Conservation (phyloP, 257 asterid genomes). For the Nemophila menziesii region DNA sequence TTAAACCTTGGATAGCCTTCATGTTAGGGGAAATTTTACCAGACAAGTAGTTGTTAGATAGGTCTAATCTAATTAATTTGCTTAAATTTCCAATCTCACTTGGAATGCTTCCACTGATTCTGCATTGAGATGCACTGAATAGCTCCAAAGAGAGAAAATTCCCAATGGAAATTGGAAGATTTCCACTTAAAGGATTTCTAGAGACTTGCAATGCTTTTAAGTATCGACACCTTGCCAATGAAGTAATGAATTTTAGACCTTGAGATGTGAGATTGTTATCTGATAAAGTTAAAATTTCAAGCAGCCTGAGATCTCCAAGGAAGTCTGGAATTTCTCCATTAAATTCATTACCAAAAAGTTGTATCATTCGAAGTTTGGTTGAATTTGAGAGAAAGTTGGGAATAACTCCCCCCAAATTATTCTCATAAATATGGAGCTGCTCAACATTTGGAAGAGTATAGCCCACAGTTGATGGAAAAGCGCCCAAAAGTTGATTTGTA, state of each 20-base stretch:
- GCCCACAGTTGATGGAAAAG: constrained; percentile 18
- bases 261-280: constrained; percentile 22
- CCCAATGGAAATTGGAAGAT: no score
- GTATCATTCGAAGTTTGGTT: no score
- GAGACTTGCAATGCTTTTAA: constrained; percentile 9
- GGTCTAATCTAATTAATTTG: no score
- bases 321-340: no score
- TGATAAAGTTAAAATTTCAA: constrained; percentile 19
- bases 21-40: constrained; percentile 13
- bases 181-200: constrained; percentile 17
- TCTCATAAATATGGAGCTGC: no score
- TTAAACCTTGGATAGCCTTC: constrained; percentile 1
- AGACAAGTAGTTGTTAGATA: constrained; percentile 13
- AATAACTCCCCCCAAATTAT: no score
- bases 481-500: no score
- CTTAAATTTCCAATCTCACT: no score
- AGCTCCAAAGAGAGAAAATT: constrained; percentile 6
- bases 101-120: no score
- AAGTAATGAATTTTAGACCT: no score
- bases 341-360: no score
- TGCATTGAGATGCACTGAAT: constrained; percentile 9
- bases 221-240: constrained; percentile 16
- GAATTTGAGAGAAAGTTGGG: no score
- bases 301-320: constrained; percentile 13
- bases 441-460: constrained; percentile 16